Evolutionary conservation across 2,329 filamentous ascomycete species (phyloP).

Genomic region (Colletotrichum zoysiae): DNA sequence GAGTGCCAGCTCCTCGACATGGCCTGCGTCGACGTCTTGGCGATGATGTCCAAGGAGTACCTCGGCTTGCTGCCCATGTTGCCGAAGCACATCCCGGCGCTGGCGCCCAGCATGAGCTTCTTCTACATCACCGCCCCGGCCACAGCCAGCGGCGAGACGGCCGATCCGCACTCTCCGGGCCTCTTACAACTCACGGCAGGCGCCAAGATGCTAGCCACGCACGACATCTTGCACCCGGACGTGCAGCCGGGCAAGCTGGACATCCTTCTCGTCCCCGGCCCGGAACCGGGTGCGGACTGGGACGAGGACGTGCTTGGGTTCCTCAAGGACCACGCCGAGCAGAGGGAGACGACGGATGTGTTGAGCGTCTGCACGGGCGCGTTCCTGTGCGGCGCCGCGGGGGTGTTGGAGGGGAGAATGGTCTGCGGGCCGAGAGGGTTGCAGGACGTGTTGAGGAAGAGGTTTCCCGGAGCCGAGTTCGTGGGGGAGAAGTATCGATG

Average conservation of each 20-base stretch:
- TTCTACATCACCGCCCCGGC: conserved; percentile 59
- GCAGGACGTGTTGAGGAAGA: conserved; percentile 54
- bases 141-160: conserved; percentile 42
- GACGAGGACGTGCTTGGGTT: conserved; percentile 55
- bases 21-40: conserved; percentile 64
- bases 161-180: conserved; percentile 42
- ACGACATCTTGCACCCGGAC: conserved; percentile 58
- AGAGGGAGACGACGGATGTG: conserved; percentile 57
- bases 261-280: conserved; percentile 64
- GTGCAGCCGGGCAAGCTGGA: conserved; percentile 65
- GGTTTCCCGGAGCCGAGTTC: conserved; percentile 56
- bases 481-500: conserved; percentile 63
- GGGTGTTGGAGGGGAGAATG: conserved; percentile 59
- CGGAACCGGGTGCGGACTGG: conserved; percentile 55
- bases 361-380: conserved; percentile 66
- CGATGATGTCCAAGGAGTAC: conserved; percentile 60
- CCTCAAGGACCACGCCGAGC: conserved; percentile 56
- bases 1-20: conserved; percentile 63
- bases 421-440: conserved; percentile 62
- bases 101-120: conserved; percentile 59
- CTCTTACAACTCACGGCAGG: conserved; percentile 58
- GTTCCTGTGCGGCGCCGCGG: conserved; percentile 61
- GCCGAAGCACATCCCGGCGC: conserved; percentile 53
- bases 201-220: conserved; percentile 55
- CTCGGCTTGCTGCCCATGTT: conserved; percentile 47